Evolutionary conservation across 192 early-diverging fungal species (phyloP), one percentile per base, ranked within the genome.

Genomic region (Backusella morwellensis): DNA sequence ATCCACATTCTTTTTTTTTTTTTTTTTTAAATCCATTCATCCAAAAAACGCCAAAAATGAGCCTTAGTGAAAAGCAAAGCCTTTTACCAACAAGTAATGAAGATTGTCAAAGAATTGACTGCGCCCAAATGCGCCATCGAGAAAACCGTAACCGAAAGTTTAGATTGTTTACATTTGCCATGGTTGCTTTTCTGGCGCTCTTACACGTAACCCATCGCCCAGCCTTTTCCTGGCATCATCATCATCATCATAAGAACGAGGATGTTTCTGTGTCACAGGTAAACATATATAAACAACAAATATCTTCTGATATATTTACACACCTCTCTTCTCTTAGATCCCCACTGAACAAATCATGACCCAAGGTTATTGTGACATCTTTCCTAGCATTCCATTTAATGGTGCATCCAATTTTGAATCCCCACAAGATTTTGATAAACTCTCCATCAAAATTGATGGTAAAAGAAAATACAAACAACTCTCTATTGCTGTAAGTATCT

Each of bases 211-310:
- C 11, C 2, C 21, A 26, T 63, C 56, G 11, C 12, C 56, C 56
- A 63, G 56, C 7, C 26, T 63, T 23, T 63, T 63, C 26, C 56
- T 63, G 56, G 56, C 19, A 54, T 54, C 52, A 21, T 54, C 19
- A 54, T 54, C 50, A 21, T 54, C 21, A 63, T 63, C 8, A 63
- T 8, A 29, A 26, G 7, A 29, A 29, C 3, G 23, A 63, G 8
- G 23, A 63, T 63, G 21, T 63, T 63, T 63, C 56, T 63, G 23
- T 63, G 26, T 63, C 56, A 63, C 56, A 63, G 56, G 56, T 59
- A 59, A 59, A 59, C 0, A 32, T 26, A 56, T 59, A 59, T 26
- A 59, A 59, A 26, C 26, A 4, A 3, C 14, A 17, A 17, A 5
- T 6, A 19, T 2, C 11, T 23, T 23, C n/a, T 8, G 23, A 6